Conservation (phyloP, 345 rosid species). For the Pelargonium nanum region DNA sequence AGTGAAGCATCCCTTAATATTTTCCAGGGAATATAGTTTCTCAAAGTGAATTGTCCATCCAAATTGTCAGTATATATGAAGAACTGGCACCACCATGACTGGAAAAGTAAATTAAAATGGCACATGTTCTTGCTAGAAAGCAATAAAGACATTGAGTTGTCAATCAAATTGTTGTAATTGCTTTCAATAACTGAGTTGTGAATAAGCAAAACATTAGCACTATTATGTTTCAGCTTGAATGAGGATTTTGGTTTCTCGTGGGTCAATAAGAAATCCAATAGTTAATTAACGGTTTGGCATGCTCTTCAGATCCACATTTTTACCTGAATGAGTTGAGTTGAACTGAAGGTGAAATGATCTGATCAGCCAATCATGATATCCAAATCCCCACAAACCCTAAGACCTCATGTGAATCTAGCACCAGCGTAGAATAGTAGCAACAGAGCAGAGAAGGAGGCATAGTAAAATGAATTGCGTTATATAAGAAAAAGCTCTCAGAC, state of each 20-base stretch:
- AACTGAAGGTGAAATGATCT: neutral
- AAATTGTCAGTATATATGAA: no score
- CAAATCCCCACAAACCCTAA: neutral
- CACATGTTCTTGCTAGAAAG: neutral
- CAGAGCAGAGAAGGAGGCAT: neutral
- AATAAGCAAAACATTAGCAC: neutral
- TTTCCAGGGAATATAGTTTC: no score
- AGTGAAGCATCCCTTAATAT: no score
- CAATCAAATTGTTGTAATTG: no score
- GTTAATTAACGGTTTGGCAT: no score
- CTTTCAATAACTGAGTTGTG: no score
- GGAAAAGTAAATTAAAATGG: neutral
- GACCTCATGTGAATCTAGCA: neutral
- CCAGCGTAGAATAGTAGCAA: neutral
- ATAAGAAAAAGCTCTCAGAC: neutral
- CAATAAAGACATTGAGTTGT: neutral
- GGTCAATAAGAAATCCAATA: no score
- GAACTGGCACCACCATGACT: neutral
- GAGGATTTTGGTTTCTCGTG: neutral
- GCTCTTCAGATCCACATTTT: no score
- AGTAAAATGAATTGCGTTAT: neutral
- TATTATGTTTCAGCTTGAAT: neutral
- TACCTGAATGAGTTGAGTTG: neutral
- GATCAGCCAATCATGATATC: no score
- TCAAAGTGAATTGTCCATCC: no score